Conservation (phyloP, 2,329 filamentous ascomycete species). For the Aspergillus transmontanensis region DNA sequence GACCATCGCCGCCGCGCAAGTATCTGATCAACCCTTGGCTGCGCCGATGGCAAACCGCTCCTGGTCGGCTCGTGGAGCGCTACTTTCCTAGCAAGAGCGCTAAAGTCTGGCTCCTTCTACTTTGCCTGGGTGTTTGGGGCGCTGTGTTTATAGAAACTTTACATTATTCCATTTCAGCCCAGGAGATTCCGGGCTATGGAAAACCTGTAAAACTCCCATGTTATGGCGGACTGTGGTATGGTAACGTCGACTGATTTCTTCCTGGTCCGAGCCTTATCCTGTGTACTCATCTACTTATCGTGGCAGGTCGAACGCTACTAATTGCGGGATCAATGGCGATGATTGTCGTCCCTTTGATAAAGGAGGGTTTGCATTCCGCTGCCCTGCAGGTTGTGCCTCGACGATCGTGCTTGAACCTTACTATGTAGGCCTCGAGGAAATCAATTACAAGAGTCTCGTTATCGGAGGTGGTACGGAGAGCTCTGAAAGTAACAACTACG, state of each 20-base stretch:
- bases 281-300: conserved; percentile 8
- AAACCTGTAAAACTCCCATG: conserved; percentile 39
- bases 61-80: conserved; percentile 33
- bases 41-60: conserved; percentile 35
- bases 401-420: conserved; percentile 58
- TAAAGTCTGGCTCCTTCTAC: conserved; percentile 30
- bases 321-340: conserved; percentile 61
- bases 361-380: conserved; percentile 57
- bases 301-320: conserved; percentile 36
- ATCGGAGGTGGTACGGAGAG: conserved; percentile 54
- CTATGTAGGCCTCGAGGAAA: conserved; percentile 57
- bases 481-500: conserved; percentile 42
- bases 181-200: conserved; percentile 37
- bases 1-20: conserved; percentile 34
- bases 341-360: conserved; percentile 60
- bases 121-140: conserved; percentile 34
- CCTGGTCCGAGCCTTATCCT: not conserved
- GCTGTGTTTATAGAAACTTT: conserved; percentile 35
- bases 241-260: conserved; percentile 36
- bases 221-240: conserved; percentile 41
- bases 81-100: conserved; percentile 27
- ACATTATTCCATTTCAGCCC: conserved; percentile 32
- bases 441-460: conserved; percentile 58
- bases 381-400: conserved; percentile 59
- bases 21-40: conserved; percentile 40